These are phyloP conservation scores for Fusarium graminum DNA, from an alignment of 2,329 filamentous ascomycete genomes.

Conservation along the genomic window DNA sequence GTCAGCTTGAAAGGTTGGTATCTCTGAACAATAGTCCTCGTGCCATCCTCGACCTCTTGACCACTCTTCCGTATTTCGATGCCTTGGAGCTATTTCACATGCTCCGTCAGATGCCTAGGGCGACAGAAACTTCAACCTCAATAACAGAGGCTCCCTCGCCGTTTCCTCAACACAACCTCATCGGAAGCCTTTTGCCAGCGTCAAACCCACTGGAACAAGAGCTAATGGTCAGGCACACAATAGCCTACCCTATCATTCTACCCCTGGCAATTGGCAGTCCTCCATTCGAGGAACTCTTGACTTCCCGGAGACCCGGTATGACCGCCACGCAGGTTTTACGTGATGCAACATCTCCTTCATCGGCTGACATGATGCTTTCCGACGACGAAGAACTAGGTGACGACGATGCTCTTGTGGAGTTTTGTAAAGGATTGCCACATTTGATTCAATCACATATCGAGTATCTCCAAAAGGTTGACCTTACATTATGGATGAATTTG, in stretches of 20 bases:
- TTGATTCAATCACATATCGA: neutral
- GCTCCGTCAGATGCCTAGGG: neutral
- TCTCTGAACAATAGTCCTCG: neutral
- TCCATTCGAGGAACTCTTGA: neutral
- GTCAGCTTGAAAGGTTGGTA: neutral
- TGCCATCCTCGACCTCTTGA: neutral
- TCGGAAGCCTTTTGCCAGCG: neutral
- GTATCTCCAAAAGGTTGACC: neutral
- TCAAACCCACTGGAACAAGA: constrained; percentile 4
- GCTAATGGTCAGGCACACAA: constrained; percentile 4
- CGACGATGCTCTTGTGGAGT: accelerated
- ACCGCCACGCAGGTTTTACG: neutral
- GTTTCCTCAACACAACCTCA: neutral
- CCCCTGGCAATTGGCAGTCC: neutral
- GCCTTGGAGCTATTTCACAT: neutral
- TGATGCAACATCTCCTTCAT: neutral
- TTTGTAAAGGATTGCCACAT: neutral
- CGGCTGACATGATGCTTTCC: neutral
- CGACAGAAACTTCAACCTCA: neutral
- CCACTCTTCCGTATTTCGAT: constrained; percentile 6
- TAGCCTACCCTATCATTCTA: constrained; percentile 2
- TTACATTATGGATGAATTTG: neutral
- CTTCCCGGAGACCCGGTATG: neutral
- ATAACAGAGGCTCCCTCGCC: neutral
- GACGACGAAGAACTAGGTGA: no score